A percentile compares a stretch with the other conserved stretches of the same genome.
Conservation (phyloP, 768 basidiomycete genomes). For the Tricholoma saponaceum region DNA sequence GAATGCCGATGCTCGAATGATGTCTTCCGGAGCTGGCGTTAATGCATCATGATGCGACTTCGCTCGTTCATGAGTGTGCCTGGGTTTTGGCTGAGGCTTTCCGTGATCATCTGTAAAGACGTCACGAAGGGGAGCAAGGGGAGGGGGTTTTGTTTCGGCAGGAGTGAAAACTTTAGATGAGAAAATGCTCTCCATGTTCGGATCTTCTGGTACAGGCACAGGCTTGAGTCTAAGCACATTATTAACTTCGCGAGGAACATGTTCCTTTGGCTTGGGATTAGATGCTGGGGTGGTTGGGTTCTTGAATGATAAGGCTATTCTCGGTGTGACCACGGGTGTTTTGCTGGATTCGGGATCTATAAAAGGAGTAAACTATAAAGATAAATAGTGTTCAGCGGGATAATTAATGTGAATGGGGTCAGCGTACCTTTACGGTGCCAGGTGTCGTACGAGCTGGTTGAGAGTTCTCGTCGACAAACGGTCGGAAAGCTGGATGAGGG, state of each 20-base stretch:
- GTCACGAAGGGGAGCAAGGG: constrained; percentile 37
- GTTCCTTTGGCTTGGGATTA: constrained; percentile 25
- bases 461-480: constrained; percentile 64
- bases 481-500: constrained; percentile 49
- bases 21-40: constrained; percentile 16
- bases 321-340: constrained; percentile 33
- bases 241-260: constrained; percentile 16
- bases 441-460: constrained; percentile 38
- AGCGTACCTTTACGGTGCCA: constrained; percentile 36
- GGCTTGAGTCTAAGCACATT: constrained; percentile 23
- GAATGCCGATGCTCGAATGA: constrained; percentile 25
- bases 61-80: constrained; percentile 36
- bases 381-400: background rate
- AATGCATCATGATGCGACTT: constrained; percentile 36
- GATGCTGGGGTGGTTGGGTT: constrained; percentile 33
- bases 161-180: constrained; percentile 62
- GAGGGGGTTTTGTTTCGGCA: constrained; percentile 36
- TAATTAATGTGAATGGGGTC: constrained; percentile 7
- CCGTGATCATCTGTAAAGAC: constrained; percentile 43
- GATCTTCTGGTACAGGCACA: constrained; percentile 33
- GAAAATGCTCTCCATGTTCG: constrained; percentile 40
- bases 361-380: constrained; percentile 60
- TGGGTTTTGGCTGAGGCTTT: constrained; percentile 34
- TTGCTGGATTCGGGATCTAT: constrained; percentile 51
- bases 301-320: constrained; percentile 49